Evolutionary conservation across 164 flowering plant genomes (phyloP).

Genomic region (Tetrastigma voinierianum): DNA sequence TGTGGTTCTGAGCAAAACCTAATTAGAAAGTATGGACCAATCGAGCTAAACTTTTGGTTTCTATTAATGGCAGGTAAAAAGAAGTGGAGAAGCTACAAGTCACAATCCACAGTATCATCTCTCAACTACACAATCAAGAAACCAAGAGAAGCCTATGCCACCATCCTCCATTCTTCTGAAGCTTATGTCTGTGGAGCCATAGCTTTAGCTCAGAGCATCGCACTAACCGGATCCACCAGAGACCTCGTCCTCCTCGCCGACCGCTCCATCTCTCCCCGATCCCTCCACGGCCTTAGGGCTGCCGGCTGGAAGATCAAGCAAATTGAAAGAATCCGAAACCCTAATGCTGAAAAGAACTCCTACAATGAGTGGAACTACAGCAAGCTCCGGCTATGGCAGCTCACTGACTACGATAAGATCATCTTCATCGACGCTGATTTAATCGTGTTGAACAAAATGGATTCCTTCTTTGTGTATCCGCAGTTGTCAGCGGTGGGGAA

Average conservation of each 20-base stretch:
- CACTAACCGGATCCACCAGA: slow-evolving; percentile 45
- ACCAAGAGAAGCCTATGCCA: slow-evolving; percentile 67
- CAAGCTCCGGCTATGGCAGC: slow-evolving; percentile 81
- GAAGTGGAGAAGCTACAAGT: neutral
- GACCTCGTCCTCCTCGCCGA: slow-evolving; percentile 85
- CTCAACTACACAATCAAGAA: slow-evolving; percentile 5
- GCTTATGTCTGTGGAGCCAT: slow-evolving; percentile 83
- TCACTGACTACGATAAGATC: slow-evolving; percentile 60
- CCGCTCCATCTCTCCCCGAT: slow-evolving; percentile 27
- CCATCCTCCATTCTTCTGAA: slow-evolving; percentile 82
- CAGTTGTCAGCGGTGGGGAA: slow-evolving; percentile 62
- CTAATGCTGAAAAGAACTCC: slow-evolving; percentile 43
- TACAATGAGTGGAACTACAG: slow-evolving; percentile 95
- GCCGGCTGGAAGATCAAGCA: slow-evolving; percentile 82
- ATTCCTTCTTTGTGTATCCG: slow-evolving; percentile 54
- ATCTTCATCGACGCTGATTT: slow-evolving; percentile 82
- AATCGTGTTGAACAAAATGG: slow-evolving; percentile 54
- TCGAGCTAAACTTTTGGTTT: neutral
- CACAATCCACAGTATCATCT: neutral
- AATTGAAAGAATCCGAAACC: slow-evolving; percentile 58
- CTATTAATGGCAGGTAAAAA: slow-evolving; percentile 23
- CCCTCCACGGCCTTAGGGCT: slow-evolving; percentile 38
- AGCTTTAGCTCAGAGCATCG: slow-evolving; percentile 78
- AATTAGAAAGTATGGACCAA: no score
- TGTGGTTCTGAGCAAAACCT: no score